These are phyloP conservation scores for Fusarium papillatum DNA, from an alignment of 2,329 filamentous ascomycete species.

Conservation along the genomic window DNA sequence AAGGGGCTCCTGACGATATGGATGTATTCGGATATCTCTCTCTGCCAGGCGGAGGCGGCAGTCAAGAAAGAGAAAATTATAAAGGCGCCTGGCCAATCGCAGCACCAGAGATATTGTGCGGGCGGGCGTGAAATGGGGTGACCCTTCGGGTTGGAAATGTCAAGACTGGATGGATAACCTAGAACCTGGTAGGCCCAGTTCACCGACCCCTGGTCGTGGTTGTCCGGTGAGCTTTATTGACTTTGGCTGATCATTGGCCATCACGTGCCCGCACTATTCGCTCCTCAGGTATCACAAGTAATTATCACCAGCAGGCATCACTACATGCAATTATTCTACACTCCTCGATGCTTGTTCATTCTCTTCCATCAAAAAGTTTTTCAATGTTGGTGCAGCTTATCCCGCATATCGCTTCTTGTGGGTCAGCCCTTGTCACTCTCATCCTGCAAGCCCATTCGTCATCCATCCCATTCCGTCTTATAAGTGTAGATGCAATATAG, in stretches of 20 bases:
- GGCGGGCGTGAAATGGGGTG: constrained; percentile 44
- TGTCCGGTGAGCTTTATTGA: constrained; percentile 38
- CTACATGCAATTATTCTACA: not conserved
- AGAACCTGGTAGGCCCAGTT: constrained; percentile 16
- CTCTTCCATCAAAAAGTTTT: not conserved
- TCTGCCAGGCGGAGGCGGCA: constrained; percentile 24
- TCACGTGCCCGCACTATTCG: constrained; percentile 10
- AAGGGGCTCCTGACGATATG: constrained; percentile 7
- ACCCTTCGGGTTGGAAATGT: constrained; percentile 35
- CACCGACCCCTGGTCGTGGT: constrained; percentile 31
- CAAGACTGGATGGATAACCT: constrained; percentile 23
- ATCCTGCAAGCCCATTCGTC: not conserved
- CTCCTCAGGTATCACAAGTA: not conserved
- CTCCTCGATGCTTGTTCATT: not conserved
- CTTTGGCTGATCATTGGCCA: constrained; percentile 8
- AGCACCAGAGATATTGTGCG: constrained; percentile 41
- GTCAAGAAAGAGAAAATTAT: constrained; percentile 30
- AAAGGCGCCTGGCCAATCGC: constrained; percentile 38
- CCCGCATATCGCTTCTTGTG: not conserved
- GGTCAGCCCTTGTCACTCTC: not conserved
- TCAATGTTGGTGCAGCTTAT: not conserved
- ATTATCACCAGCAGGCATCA: not conserved
- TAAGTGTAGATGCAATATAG: not conserved
- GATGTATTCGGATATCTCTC: constrained; percentile 28
- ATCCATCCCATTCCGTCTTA: not conserved